phyloP scores from a whole-genome alignment of 257 asterid genomes.

The Catharanthus roseus region DNA sequence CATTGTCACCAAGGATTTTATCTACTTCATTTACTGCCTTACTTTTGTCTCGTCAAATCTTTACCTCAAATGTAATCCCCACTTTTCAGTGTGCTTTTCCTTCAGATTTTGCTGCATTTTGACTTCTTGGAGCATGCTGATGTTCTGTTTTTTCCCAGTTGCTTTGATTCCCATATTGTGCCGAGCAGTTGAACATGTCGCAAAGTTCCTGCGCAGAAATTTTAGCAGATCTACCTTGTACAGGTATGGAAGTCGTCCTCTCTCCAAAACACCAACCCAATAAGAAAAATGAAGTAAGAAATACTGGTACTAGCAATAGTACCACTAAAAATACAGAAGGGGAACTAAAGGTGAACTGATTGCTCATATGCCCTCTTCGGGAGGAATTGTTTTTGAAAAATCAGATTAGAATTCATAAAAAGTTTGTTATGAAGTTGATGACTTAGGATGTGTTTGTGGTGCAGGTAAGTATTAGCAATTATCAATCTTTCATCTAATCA shows the following conservation, averaged over 20 bases:
- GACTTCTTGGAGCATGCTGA: background rate
- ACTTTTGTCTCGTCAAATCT: constrained; percentile 67
- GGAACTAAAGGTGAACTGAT: background rate
- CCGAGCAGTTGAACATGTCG: constrained; percentile 69
- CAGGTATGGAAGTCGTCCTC: constrained; percentile 37
- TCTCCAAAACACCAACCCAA: no score
- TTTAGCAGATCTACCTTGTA: constrained; percentile 76
- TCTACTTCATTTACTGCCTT: constrained; percentile 77
- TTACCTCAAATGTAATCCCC: constrained; percentile 74
- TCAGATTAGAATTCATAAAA: background rate
- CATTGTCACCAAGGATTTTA: constrained; percentile 70
- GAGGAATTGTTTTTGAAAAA: background rate
- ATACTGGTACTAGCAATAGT: background rate
- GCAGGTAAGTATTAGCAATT: background rate
- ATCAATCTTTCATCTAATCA: background rate
- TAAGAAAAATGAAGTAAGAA: background rate
- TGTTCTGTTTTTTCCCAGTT: constrained; percentile 41
- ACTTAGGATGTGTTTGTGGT: background rate
- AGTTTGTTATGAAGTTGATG: background rate
- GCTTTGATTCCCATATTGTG: constrained; percentile 81
- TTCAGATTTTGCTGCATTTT: constrained; percentile 3
- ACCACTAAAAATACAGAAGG: background rate
- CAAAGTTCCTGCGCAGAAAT: constrained; percentile 82
- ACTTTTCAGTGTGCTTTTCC: constrained; percentile 4
- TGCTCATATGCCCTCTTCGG: background rate